Base-by-base conservation (phyloP, 345 rosid genomes). In the Salix suchowensis region DNA sequence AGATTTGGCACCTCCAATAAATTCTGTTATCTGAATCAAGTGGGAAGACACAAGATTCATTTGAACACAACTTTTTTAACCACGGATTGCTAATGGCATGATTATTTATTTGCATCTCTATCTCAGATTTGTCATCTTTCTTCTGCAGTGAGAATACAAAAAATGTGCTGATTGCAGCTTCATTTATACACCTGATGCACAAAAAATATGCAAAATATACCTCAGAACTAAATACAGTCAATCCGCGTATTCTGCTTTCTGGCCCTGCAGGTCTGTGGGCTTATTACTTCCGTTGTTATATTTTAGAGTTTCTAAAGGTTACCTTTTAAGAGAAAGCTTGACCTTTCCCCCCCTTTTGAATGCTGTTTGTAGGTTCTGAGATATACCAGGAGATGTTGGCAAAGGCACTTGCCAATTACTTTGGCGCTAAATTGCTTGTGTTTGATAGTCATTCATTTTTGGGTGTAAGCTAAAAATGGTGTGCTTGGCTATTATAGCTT, bases 331-430 rank as follows among this genome's bases (percentile, higher is more conserved):
- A 54, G 30, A 60, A 60, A 61, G 75, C 24, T 70, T 74, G 48
- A 69, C 9, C 2, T 39, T 72, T 50, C 73, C 68, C 46, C 69
- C 32, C 26, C 37, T 66, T 68, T 36, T 70, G 52, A 64, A 79
- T 79, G 62, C 60, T 46, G 42, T 60, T 72, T 88, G 75, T 79
- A 94, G 98, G 97, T 81, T 94, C 98, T 48, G 97, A 92, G 81
- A 88, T 92, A 78, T 94, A 92, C 78, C 97, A 94, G 87, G 94
- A 94, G 86, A 88, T 89, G 97, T 83, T 94, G 87, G 92, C 84
- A 48, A 91, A 89, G 86, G 96, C 98, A 52, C 96, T 94, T 83
- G 98, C 97, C 61, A 88, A 84, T 48, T 78, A 88, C 85, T 92
- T 89, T 70, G 89, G 88, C 78, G 90, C 98, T 55, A 92, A 91